Evolutionary conservation across 2,329 filamentous ascomycete species (phyloP).

Genomic region (Penicillium sp.): DNA sequence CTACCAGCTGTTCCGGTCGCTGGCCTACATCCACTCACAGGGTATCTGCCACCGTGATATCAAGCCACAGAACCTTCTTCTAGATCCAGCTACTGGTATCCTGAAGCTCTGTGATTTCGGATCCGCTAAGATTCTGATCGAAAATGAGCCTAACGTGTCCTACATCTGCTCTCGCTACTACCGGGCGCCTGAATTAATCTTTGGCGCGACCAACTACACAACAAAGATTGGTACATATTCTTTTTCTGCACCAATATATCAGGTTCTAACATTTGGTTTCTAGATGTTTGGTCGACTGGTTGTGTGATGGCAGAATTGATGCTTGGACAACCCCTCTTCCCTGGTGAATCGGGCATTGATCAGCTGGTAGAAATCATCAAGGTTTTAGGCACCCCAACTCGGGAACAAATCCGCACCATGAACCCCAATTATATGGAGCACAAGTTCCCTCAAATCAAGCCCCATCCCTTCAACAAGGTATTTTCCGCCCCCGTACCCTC

Average conservation of each 20-base stretch:
- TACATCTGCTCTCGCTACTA: constrained; percentile 99
- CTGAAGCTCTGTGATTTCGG: constrained; percentile 98
- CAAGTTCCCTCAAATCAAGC: constrained; percentile 99
- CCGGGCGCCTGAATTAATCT: constrained; percentile 94
- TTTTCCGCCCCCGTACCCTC: background rate
- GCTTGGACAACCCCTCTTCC: constrained; percentile 96
- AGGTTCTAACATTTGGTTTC: background rate
- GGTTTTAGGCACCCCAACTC: constrained; percentile 90
- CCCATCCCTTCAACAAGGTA: constrained; percentile 95
- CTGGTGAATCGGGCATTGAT: constrained; percentile 96
- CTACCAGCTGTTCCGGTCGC: constrained; percentile 96
- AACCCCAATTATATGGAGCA: constrained; percentile 99
- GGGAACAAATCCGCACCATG: constrained; percentile 99
- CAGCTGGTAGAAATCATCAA: constrained; percentile 99
- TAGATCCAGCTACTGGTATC: constrained; percentile 86
- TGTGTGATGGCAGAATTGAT: constrained; percentile 99
- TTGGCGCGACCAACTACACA: constrained; percentile 98
- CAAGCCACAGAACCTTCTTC: constrained; percentile 94
- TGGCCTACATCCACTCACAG: constrained; percentile 98
- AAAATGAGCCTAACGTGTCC: constrained; percentile 98
- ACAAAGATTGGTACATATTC: constrained; percentile 88
- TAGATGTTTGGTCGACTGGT: constrained; percentile 98
- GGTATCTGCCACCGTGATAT: constrained; percentile 99
- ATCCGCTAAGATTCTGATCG: constrained; percentile 96
- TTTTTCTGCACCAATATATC: background rate